Percentiles rank a stretch among this genome's conserved stretches.
Evolutionary conservation across 2,329 filamentous ascomycete species (phyloP).

Genomic region (Aspergillus hiratsukae): DNA sequence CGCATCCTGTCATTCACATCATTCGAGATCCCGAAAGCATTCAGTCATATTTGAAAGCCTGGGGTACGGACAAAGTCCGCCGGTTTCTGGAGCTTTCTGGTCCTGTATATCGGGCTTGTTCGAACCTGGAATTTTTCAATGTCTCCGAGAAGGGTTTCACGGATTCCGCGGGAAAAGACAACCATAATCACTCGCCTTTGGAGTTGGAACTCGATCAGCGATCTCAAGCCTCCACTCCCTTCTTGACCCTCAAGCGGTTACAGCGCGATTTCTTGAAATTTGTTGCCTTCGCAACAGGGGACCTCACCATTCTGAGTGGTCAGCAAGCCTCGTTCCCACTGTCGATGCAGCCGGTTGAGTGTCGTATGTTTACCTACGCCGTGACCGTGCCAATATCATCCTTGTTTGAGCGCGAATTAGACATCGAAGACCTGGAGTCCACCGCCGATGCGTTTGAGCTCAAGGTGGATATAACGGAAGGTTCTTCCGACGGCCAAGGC

Average conservation of each 20-base stretch:
- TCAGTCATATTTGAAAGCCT: constrained; percentile 57
- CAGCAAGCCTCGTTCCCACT: constrained; percentile 54
- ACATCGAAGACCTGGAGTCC: constrained; percentile 62
- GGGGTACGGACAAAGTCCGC: constrained; percentile 52
- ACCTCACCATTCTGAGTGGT: constrained; percentile 25
- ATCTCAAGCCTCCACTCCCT: constrained; percentile 49
- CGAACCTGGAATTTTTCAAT: constrained; percentile 74
- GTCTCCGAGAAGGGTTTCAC: constrained; percentile 52
- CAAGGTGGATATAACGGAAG: constrained; percentile 42
- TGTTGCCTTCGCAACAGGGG: constrained; percentile 54
- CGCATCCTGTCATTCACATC: constrained; percentile 67
- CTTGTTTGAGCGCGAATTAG: constrained; percentile 50
- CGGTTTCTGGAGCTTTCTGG: constrained; percentile 52
- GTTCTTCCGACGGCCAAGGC: constrained; percentile 25
- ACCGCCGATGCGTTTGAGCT: constrained; percentile 65
- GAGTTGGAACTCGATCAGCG: constrained; percentile 33
- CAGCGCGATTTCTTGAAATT: constrained; percentile 68
- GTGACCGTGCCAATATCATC: constrained; percentile 58
- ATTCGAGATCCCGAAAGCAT: constrained; percentile 63
- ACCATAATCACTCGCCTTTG: constrained; percentile 22
- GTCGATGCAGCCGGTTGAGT: constrained; percentile 56
- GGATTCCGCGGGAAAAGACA: constrained; percentile 20
- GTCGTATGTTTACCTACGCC: constrained; percentile 63
- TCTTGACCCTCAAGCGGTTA: constrained; percentile 63
- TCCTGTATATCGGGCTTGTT: constrained; percentile 59